phyloP scores from a whole-genome alignment of 1,139 yeast species.

The Yamadazyma trypodendri region DNA sequence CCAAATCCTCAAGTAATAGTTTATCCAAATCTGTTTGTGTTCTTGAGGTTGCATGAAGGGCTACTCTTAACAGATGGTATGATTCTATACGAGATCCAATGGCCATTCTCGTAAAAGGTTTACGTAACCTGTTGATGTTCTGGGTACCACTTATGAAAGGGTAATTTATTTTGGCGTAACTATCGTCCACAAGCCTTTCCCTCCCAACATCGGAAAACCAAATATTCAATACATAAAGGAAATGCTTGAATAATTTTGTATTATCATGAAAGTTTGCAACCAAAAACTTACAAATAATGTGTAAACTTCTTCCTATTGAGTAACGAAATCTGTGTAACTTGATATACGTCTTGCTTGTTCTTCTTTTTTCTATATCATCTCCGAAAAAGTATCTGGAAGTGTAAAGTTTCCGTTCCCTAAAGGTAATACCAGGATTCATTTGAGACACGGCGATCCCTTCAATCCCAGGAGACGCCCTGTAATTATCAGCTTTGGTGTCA shows the following conservation, averaged over 20 bases:
- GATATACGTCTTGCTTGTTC: slow-evolving; percentile 51
- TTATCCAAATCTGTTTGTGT: slow-evolving; percentile 69
- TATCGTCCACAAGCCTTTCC: slow-evolving; percentile 62
- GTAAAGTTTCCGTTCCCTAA: slow-evolving; percentile 60
- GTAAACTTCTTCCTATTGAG: slow-evolving; percentile 66
- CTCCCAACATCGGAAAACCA: slow-evolving; percentile 87
- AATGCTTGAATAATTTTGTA: slow-evolving; percentile 63
- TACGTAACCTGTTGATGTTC: slow-evolving; percentile 48
- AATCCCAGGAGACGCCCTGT: slow-evolving; percentile 39
- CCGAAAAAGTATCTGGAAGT: slow-evolving; percentile 59
- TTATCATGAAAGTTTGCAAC: slow-evolving; percentile 58
- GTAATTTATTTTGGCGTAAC: slow-evolving; percentile 42
- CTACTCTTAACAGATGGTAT: slow-evolving; percentile 74
- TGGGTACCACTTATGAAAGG: slow-evolving; percentile 37
- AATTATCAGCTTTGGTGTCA: slow-evolving; percentile 19
- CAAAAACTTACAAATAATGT: slow-evolving; percentile 54
- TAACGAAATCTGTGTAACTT: slow-evolving; percentile 63
- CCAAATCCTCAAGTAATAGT: slow-evolving; percentile 65
- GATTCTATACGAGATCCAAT: slow-evolving; percentile 75
- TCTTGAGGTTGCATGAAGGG: slow-evolving; percentile 74
- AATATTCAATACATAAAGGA: slow-evolving; percentile 65
- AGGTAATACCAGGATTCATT: slow-evolving; percentile 50
- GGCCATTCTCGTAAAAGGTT: slow-evolving; percentile 78
- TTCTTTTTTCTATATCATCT: slow-evolving; percentile 46
- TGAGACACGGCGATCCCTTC: slow-evolving; percentile 45